Percentiles rank a stretch among this genome's conserved stretches.
Evolutionary conservation across 75 land plant species (phyloP).

Genomic region (Cunninghamia lanceolata): DNA sequence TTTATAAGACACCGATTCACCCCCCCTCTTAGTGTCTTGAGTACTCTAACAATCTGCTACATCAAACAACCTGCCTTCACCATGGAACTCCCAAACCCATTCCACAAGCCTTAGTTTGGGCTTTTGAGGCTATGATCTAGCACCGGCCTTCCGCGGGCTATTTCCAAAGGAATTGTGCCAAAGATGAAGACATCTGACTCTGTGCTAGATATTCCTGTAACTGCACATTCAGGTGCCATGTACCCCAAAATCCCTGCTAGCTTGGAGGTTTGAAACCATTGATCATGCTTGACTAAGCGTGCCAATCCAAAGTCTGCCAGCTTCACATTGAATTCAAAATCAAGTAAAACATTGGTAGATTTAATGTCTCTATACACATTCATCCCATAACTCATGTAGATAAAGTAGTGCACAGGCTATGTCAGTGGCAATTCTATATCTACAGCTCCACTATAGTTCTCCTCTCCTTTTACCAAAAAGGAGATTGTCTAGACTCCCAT

Average conservation of each 20-base stretch:
- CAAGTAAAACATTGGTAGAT: constrained; percentile 48
- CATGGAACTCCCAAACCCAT: no score
- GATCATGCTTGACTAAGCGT: constrained; percentile 28
- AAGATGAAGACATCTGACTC: constrained; percentile 44
- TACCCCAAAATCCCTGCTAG: constrained; percentile 38
- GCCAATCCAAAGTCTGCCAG: constrained; percentile 55
- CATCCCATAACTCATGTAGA: constrained; percentile 43
- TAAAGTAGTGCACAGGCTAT: constrained; percentile 39
- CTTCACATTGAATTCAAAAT: constrained; percentile 38
- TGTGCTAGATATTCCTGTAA: constrained; percentile 22
- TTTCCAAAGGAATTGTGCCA: constrained; percentile 3
- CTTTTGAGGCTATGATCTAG: no score
- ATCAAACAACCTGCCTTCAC: no score
- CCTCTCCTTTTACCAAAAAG: no score
- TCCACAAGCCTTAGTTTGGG: no score
- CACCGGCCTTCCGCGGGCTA: no score
- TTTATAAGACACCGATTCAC: no score
- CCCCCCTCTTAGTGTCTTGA: no score
- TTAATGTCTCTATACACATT: constrained; percentile 49
- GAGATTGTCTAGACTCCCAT: no score
- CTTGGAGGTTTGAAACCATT: constrained; percentile 6
- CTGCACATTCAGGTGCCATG: constrained; percentile 33
- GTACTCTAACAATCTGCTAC: no score
- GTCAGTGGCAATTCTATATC: constrained; percentile 31
- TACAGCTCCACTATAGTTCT: constrained; percentile 9